Conservation (phyloP, 495 filamentous ascomycete genomes). For the Hypomontagnella submonticulosa region DNA sequence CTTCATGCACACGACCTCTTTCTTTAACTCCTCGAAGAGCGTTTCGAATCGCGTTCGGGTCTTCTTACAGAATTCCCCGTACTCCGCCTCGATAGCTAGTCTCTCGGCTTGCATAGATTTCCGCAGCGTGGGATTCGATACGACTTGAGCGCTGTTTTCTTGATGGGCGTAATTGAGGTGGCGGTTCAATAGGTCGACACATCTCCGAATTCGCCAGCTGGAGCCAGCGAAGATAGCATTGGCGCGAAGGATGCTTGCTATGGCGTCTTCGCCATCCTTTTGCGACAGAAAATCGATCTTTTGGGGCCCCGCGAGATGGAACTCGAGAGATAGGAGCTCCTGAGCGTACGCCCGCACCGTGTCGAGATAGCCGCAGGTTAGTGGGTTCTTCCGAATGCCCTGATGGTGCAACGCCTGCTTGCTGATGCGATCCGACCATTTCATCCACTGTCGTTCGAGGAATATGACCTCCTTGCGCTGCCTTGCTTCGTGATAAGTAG, state of each 20-base stretch:
- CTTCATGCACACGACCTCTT: constrained; percentile 11
- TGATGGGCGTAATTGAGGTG: not conserved
- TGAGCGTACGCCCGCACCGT: constrained; percentile 14
- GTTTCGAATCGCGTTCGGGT: not conserved
- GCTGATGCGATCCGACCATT: not conserved
- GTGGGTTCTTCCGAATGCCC: not conserved
- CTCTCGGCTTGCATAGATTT: not conserved
- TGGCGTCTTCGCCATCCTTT: not conserved
- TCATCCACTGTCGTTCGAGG: constrained; percentile 2
- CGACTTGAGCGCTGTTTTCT: not conserved
- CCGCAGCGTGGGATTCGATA: not conserved
- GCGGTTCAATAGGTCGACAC: constrained; percentile 4
- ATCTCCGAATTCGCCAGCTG: constrained; percentile 9
- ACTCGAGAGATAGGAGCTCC: constrained; percentile 16
- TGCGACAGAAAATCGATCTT: not conserved
- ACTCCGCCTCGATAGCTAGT: not conserved
- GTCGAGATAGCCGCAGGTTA: constrained; percentile 6
- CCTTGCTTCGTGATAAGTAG: not conserved
- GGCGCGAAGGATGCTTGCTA: constrained; percentile 7
- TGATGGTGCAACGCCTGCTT: not conserved
- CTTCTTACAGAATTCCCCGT: constrained; percentile 1
- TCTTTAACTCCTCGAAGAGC: not conserved
- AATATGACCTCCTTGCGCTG: not conserved
- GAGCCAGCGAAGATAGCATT: not conserved
- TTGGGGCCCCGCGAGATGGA: constrained; percentile 13